These are phyloP conservation scores for Boletus edulis DNA, from an alignment of 768 basidiomycete genomes.

Conservation along the genomic window DNA sequence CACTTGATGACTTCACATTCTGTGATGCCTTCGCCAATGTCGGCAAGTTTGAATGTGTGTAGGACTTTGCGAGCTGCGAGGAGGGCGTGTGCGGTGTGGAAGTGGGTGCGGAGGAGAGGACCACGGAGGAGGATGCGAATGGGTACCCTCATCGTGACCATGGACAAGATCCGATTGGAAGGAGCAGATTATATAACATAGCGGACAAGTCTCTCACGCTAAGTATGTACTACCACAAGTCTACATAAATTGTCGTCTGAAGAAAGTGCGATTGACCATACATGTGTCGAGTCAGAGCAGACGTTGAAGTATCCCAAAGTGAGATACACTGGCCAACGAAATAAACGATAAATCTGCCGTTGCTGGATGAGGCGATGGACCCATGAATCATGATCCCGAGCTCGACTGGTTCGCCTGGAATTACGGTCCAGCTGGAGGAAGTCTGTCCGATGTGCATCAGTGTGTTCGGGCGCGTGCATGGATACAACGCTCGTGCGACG, in stretches of 20 bases:
- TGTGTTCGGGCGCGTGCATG: too few species aligned
- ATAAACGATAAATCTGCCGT: not conserved
- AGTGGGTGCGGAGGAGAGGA: constrained; percentile 30
- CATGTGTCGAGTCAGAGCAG: not conserved
- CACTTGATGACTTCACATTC: constrained; percentile 89
- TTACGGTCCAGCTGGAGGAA: not conserved
- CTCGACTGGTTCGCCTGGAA: not conserved
- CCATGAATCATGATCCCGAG: not conserved
- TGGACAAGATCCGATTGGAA: constrained; percentile 3
- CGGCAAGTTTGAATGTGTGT: constrained; percentile 75
- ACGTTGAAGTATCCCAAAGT: constrained; percentile 5
- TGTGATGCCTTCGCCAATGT: constrained; percentile 89
- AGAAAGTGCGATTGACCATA: constrained; percentile 8
- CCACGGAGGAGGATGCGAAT: constrained; percentile 23
- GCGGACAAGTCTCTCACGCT: too few species aligned
- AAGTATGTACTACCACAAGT: too few species aligned
- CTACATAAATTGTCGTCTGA: not conserved
- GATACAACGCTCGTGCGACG: too few species aligned
- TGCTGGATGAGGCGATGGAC: not conserved
- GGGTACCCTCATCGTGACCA: constrained; percentile 5
- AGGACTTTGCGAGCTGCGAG: constrained; percentile 36
- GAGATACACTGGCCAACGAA: not conserved
- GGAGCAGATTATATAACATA: constrained; percentile 1
- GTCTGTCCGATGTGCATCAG: constrained; percentile 1
- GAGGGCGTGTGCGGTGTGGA: constrained; percentile 35